Conservation (phyloP, 2,329 filamentous ascomycete genomes). For the Sporothrix curviconia region DNA sequence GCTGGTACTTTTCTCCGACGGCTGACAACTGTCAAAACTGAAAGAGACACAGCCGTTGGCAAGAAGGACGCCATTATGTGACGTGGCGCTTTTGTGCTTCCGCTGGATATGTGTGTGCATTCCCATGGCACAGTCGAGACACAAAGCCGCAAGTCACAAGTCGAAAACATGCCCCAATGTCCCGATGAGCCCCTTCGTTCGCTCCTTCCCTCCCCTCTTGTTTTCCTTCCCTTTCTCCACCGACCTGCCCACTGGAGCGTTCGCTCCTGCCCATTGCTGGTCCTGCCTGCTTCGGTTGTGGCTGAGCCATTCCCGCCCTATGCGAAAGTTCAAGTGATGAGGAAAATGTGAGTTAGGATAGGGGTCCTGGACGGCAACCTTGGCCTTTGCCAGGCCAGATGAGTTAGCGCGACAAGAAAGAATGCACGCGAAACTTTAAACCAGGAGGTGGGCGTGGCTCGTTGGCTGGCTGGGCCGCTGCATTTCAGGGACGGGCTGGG, state of each 20-base stretch:
- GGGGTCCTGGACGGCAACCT: not conserved
- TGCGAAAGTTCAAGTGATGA: too few relatives aligned
- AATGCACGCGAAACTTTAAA: conserved; percentile 7
- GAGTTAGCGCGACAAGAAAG: not conserved
- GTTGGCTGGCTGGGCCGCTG: not conserved
- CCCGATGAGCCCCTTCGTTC: not conserved
- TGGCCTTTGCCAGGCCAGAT: too few relatives aligned
- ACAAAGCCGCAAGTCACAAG: too few relatives aligned
- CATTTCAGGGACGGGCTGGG: conserved; percentile 1
- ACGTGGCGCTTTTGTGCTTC: not conserved
- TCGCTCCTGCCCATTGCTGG: not conserved
- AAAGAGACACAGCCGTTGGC: conserved; percentile 3
- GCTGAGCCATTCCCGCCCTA: not conserved
- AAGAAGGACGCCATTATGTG: not conserved
- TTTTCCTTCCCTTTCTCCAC: not conserved
- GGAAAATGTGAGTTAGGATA: too few relatives aligned
- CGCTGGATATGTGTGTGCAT: too few relatives aligned
- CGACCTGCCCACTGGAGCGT: not conserved
- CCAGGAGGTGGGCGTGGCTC: not conserved
- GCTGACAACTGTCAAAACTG: not conserved
- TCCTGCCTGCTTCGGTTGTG: not conserved
- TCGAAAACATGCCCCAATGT: too few relatives aligned
- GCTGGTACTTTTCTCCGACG: not conserved
- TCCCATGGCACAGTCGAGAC: too few relatives aligned
- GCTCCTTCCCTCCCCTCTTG: not conserved